Evolutionary conservation across 2,329 filamentous ascomycete species (phyloP).

Genomic region (Aspergillus sp.): DNA sequence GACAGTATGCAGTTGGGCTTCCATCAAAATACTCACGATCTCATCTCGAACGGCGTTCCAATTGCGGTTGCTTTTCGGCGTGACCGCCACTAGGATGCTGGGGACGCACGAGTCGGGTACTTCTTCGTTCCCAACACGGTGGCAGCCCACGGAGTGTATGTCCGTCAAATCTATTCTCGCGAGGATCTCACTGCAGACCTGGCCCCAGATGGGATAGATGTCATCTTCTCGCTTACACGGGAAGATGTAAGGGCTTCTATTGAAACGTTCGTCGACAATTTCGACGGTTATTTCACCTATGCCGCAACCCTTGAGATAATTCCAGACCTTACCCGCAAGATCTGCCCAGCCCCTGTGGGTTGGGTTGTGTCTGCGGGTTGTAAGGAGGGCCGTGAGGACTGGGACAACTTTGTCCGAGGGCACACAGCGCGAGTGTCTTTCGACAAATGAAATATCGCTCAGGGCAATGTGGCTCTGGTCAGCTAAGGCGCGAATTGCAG

Average conservation of each 20-base stretch:
- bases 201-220: neutral
- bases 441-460: neutral
- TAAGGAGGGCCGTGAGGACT: neutral
- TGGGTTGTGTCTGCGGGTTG: neutral
- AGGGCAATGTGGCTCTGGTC: neutral
- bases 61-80: neutral
- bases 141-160: neutral
- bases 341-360: neutral
- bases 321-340: neutral
- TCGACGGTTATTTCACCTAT: neutral
- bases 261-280: neutral
- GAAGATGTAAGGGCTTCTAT: neutral
- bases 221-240: neutral
- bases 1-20: neutral
- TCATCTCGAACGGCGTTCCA: neutral
- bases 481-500: neutral
- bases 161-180: neutral
- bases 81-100: neutral
- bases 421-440: neutral
- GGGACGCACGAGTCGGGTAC: neutral
- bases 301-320: neutral
- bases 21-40: neutral
- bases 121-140: neutral
- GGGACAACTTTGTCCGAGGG: neutral
- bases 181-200: neutral